A percentile compares a stretch with the other conserved stretches of the same genome.
Conservation (phyloP, 306 rosid genomes). For the Ormosia emarginata region DNA sequence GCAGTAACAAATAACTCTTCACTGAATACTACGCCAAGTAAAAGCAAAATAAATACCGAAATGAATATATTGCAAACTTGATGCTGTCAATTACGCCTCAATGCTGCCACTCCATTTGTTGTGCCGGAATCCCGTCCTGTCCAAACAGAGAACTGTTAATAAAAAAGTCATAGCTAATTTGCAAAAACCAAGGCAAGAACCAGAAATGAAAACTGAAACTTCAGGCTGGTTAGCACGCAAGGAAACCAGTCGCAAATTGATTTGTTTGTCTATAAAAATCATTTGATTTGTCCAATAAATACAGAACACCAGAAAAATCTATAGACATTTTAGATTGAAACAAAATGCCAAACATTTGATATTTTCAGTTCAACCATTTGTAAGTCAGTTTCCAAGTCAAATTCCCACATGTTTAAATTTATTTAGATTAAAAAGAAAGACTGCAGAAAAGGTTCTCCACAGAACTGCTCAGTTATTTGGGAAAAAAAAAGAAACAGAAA, state of each 20-base stretch:
- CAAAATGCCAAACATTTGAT: background rate
- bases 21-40: conserved; percentile 27
- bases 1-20: conserved; percentile 26
- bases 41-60: conserved; percentile 7
- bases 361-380: background rate
- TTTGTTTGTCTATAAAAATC: background rate
- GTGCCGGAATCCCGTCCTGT: conserved; percentile 25
- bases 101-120: conserved; percentile 28
- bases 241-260: background rate
- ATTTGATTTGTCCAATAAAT: background rate
- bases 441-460: background rate
- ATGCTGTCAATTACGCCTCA: conserved; percentile 19
- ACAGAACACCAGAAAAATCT: background rate
- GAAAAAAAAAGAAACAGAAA: background rate
- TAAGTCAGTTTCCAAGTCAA: background rate
- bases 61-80: conserved; percentile 16
- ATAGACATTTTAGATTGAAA: background rate
- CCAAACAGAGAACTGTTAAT: background rate
- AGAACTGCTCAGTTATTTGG: background rate
- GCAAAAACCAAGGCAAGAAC: background rate
- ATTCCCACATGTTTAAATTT: background rate
- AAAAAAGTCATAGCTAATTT: background rate
- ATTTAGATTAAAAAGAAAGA: background rate
- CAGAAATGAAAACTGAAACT: background rate
- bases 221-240: background rate